Evolutionary conservation across 2,329 filamentous ascomycete species (phyloP), one percentile per base, ranked within the genome.

Genomic region (Nakataea oryzae): DNA sequence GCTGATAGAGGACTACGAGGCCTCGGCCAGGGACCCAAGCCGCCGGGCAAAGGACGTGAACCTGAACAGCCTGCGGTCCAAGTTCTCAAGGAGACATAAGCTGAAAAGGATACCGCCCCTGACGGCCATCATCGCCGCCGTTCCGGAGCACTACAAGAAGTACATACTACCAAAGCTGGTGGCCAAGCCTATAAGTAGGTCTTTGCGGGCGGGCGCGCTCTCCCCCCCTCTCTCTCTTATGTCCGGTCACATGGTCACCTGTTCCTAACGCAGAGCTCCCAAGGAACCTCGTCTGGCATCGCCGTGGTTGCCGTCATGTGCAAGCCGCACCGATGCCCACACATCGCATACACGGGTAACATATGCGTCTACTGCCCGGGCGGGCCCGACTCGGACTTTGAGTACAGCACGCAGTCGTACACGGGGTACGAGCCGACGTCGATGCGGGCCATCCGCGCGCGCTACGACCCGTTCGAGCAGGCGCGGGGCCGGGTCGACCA

Each of bases 91-190:
- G 78, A 97, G 97, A 78, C 92, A 97, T 78, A 89, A 87, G 73
- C 80, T 99, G 64, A 88, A 86, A 74, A 91, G 86, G 65, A 90
- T 96, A 68, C 95, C 95, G 34, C 91, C 96, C 29, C 79, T 99
- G 66, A 97, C 93, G 11, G 93, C 95, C 64, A 99, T 99, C 71
- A 97, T 99, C 71, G 91, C 95, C 62, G 95, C 95, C 12, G 93
- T 99, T 47, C 96, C 96, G n/a, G 95, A 99, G 73, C 93, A 97
- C 74, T 97, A 97, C 79, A 99, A 97, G 81, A 99, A 97, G 78
- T 97, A 97, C 71, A 97, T 99, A 65, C 77, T 97, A 65, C 95
- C 93, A 26, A 96, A 96, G 76, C 80, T 99, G 65, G 92, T 99
- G 69, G 95, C 96, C 29, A 99, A 99, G 76, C 95, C 95, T 1